Evolutionary conservation across 129 eudicot species (phyloP), one percentile per base, ranked within the genome.

Genomic region (Ambrosia trifida): DNA sequence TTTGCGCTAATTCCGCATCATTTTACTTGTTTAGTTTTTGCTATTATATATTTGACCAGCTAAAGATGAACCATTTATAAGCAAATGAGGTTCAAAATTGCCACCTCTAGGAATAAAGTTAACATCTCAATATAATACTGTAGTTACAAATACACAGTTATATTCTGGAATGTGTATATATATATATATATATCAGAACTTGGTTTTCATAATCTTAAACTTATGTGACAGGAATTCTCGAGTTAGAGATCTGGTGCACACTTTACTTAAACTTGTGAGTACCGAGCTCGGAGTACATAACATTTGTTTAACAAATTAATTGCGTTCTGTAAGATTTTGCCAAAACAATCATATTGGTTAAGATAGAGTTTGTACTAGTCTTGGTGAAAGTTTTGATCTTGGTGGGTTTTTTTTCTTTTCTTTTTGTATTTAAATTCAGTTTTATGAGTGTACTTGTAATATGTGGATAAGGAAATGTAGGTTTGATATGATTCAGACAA

Each of bases 181-280:
- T 38, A 9, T 38, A 38, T 38, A 54, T 54, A 14, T 46, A 46
- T 4, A 59, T 3, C 28, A 30, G 36, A 54, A 38, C 41, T 69
- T 61, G 10, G 30, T 49, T 58, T 58, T 31, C 32, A 61, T n/a
- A 16, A 45, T 58, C 19, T 40, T 71, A 16, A 52, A 35, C 13
- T 73, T 30, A 4, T 4, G 5, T n/a, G 40, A 36, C 97, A 95
- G 99, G 94, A 96, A 95, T 81, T 74, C 84, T 31, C 72, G 85
- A 73, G 88, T 90, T 52, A 84, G 99, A 84, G 96, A 95, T 78
- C 85, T 90, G 79, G 96, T 95, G 58, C 96, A 86, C 71, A 91
- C 83, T 11, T 77, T 84, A 69, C 88, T 95, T 66, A 85, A 88
- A 79, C 93, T 88, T 50, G 82, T 86, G 57, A 69, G 91, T 30